Base-by-base conservation (phyloP, 2,329 filamentous ascomycete genomes). In the Sphaerulina musiva region DNA sequence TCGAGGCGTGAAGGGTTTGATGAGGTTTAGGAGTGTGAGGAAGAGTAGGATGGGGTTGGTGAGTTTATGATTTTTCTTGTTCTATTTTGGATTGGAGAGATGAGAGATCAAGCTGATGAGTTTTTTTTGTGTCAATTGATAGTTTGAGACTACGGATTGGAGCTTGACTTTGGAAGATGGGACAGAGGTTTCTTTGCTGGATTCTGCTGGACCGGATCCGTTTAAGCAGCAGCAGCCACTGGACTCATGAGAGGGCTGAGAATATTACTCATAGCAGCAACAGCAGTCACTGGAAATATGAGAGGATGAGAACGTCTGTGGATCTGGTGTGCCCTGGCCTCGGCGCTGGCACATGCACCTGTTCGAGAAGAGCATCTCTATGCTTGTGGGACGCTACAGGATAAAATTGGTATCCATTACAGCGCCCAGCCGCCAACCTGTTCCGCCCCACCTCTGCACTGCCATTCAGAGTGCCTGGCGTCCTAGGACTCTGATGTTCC, bases 111-210 rank as follows among this genome's bases (percentile, higher is more conserved):
- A 34, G 42, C 53, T 49, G 46, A 38, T 56, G 10, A n/a, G 20
- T 20, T 20, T 29, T 20, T 29, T 6, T 29, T 29, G 26, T 49
- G 54, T 56, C 64, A 43, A 20, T 20, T 56, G 32, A 46, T 63
- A 84, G 76, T 97, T 95, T 72, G 84, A 89, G 74, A 98, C 93
- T 36, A 81, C 85, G 54, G 87, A 91, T 76, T 98, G 92, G 91
- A 93, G 85, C 68, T 74, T 98, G 64, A 82, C 85, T 69, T 83
- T 81, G 58, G 77, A 80, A 58, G 80, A 83, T 65, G 81, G 81
- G 41, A 76, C 76, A 48, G 81, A 85, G 61, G 79, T 96, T 61
- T 85, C 95, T 67, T 72, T 98, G 69, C 77, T 96, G 59, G 83
- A 87, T 62, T 82, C 79, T 4, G 76, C 73, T 42, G 68, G 55